Conservation (phyloP, 257 asterid genomes). For the Apocynum venetum region DNA sequence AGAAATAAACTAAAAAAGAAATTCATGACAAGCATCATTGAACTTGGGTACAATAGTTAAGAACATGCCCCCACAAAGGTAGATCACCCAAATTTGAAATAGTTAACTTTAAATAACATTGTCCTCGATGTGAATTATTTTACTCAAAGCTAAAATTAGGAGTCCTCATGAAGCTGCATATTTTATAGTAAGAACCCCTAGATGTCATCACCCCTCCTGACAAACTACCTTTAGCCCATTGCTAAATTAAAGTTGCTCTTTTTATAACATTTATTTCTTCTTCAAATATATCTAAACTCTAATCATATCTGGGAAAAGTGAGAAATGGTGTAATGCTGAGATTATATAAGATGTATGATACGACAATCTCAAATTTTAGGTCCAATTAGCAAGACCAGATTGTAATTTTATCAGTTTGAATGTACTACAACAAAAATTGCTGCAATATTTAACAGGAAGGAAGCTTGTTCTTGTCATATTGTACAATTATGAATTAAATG, state of each 20-base stretch:
- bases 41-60: not conserved
- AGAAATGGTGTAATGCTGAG: not conserved
- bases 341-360: not conserved
- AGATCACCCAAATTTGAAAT: not conserved
- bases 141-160: not conserved
- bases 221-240: not conserved
- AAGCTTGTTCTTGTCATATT: no score
- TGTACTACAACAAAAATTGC: no score
- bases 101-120: not conserved
- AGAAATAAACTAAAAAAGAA: no score
- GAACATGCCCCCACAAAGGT: no score
- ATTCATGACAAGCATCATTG: not conserved
- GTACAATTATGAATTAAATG: no score
- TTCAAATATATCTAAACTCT: no score
- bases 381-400: no score
- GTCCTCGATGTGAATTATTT: not conserved
- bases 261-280: not conserved
- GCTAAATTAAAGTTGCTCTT: not conserved
- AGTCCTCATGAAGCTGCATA: not conserved
- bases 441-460: no score
- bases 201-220: not conserved
- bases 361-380: not conserved
- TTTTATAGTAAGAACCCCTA: not conserved
- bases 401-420: no score
- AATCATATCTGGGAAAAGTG: not conserved